Base-by-base conservation (phyloP, 176 grass and related monocot genomes). In the Alloteropsis semialata region DNA sequence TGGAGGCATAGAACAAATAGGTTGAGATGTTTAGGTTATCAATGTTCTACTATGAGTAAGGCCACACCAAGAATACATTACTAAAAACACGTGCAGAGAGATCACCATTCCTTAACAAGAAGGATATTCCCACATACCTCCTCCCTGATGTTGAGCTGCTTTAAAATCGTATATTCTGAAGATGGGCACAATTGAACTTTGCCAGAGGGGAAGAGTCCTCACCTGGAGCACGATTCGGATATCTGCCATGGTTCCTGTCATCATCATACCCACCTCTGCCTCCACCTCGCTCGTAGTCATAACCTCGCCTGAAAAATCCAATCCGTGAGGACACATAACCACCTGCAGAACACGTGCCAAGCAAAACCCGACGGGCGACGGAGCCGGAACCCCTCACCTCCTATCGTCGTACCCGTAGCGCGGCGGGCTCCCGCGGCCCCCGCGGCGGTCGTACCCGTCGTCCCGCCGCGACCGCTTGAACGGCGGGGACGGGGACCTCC, bases 391-490 rank as follows among this genome's bases (percentile, higher is more conserved):
- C 2, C 5, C 73, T 75, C 64, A 85, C 77, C 84, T 84, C 78
- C 78, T 67, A 34, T 82, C 78, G 15, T 84, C 87, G 58, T 72
- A 60, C 17, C 87, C 87, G 74, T 92, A 87, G 21, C 92, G 91
- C 34, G 92, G 76, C 16, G 90, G 88, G 75, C 95, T 92, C 24
- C 96, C 83, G 51, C 94, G 89, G 25, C 92, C 91, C 24, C 96
- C 89, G 19, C 97, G 91, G 77, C 93, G 85, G 81, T 94, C 97
- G 33, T 96, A 96, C 19, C 97, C 87, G 32, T 92, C 93, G 37
- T 98, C 96, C 86, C 91, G 63, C 56, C 97, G 56, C 12, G 97
- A 91, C 44, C 97, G 75, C 82, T 99, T 99, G 54, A 90, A 91
- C 1, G 91, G 90, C 60, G 90, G 91, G 59, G 93, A 94, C 7